Evolutionary conservation across 2,329 filamentous ascomycete genomes (phyloP).

Genomic region (Colletotrichum truncatum): DNA sequence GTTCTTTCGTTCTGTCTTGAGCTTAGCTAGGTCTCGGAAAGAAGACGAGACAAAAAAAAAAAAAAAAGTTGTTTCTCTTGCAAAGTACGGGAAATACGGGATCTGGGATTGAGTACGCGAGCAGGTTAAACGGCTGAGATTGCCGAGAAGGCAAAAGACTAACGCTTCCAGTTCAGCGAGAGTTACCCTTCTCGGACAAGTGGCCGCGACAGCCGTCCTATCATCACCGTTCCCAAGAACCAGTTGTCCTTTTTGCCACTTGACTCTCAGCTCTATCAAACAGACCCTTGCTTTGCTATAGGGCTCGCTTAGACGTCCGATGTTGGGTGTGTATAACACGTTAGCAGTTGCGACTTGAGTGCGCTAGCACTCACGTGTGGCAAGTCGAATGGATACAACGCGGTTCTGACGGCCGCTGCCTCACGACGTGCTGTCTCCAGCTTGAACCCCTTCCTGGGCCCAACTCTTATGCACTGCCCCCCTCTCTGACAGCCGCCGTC

Average conservation of each 20-base stretch:
- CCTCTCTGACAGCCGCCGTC: constrained; percentile 28
- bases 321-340: neutral
- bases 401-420: constrained; percentile 2
- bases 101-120: constrained; percentile 1
- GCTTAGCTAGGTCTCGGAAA: neutral
- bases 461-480: constrained; percentile 1
- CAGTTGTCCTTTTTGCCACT: neutral
- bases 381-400: neutral
- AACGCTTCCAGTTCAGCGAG: neutral
- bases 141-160: neutral
- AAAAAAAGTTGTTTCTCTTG: too few relatives aligned
- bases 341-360: neutral
- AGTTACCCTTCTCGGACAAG: constrained; percentile 9
- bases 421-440: neutral
- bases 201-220: neutral
- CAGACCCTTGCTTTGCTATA: neutral
- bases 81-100: neutral
- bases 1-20: neutral
- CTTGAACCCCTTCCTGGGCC: neutral
- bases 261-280: neutral
- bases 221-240: neutral
- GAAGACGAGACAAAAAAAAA: neutral
- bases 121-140: constrained; percentile 11
- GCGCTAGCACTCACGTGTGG: neutral
- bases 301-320: neutral